These are phyloP conservation scores for Tylopilus felleus DNA, from an alignment of 768 basidiomycete genomes.

Conservation along the genomic window DNA sequence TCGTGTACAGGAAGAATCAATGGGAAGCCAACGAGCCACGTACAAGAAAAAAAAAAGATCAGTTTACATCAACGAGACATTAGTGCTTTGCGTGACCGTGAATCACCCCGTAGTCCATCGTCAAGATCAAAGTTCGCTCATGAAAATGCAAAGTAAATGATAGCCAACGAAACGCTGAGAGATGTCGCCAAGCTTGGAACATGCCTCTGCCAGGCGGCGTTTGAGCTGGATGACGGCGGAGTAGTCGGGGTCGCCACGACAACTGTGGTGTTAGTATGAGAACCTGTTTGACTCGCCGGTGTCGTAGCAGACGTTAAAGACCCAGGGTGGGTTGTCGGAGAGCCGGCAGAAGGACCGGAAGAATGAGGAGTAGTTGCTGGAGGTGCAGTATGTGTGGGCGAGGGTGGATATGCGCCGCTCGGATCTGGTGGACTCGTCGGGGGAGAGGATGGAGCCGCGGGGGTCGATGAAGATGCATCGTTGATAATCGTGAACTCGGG, in stretches of 20 bases:
- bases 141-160: constrained; percentile 19
- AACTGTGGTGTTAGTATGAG: constrained; percentile 1
- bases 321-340: not conserved
- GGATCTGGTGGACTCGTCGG: constrained; percentile 4
- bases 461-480: constrained; percentile 45
- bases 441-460: constrained; percentile 6
- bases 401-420: not conserved
- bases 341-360: not conserved
- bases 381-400: constrained; percentile 3
- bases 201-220: constrained; percentile 26
- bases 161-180: constrained; percentile 16
- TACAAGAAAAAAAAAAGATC: constrained; percentile 14
- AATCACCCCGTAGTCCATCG: constrained; percentile 8
- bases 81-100: constrained; percentile 10
- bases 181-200: constrained; percentile 11
- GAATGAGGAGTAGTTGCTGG: not conserved
- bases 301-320: constrained; percentile 1
- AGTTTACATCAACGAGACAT: constrained; percentile 7
- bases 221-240: constrained; percentile 16
- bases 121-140: constrained; percentile 10
- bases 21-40: constrained; percentile 7
- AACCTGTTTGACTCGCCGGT: not conserved
- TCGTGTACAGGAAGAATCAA: constrained; percentile 14
- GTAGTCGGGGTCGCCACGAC: constrained; percentile 1
- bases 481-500: constrained; percentile 48